Percentiles rank a stretch among this genome's conserved stretches.
phyloP scores from a whole-genome alignment of 805 yeast genomes.

The Candida morakotiae region DNA sequence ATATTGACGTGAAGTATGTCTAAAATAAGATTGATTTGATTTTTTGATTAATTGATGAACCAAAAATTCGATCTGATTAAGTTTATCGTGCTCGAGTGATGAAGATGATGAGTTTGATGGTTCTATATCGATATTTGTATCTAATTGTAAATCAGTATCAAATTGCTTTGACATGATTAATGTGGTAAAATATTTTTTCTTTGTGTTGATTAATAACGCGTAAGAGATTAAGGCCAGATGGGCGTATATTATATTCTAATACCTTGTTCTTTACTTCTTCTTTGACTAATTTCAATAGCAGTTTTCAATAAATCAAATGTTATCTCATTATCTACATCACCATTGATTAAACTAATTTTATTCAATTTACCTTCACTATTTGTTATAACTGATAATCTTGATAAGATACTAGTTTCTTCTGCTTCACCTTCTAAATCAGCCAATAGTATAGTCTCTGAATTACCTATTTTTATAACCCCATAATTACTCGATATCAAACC shows the following conservation, averaged over 20 bases:
- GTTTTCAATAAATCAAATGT: constrained; percentile 43
- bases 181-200: too few relatives aligned
- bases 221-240: too few relatives aligned
- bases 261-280: constrained; percentile 9
- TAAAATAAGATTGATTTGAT: constrained; percentile 3
- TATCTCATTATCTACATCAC: constrained; percentile 35
- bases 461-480: constrained; percentile 42
- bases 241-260: neutral
- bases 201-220: too few relatives aligned
- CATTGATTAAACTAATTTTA: constrained; percentile 48
- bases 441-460: constrained; percentile 28
- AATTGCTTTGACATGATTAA: too few relatives aligned
- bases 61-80: constrained; percentile 33
- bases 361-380: constrained; percentile 18
- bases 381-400: constrained; percentile 48
- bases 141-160: too few relatives aligned
- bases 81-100: too few relatives aligned
- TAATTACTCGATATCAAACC: constrained; percentile 47
- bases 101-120: too few relatives aligned
- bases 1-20: constrained; percentile 6
- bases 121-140: too few relatives aligned
- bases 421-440: constrained; percentile 84
- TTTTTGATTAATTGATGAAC: constrained; percentile 28
- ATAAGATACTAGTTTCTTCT: constrained; percentile 60
- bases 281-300: constrained; percentile 38